These are phyloP conservation scores for Pleurotus eryngii DNA, from an alignment of 768 basidiomycete species.

Conservation along the genomic window DNA sequence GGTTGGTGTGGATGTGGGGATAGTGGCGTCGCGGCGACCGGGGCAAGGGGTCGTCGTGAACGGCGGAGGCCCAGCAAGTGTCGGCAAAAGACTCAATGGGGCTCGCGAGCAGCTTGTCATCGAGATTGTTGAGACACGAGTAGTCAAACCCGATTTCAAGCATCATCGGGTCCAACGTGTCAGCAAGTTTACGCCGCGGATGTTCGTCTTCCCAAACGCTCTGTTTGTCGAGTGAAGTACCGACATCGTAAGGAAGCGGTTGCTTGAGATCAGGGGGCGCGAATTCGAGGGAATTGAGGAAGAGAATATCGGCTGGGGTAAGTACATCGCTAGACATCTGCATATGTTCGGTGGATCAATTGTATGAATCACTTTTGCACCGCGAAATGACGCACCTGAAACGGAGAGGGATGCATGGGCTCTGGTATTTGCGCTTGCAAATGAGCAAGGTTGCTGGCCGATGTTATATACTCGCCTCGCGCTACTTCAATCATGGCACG, in stretches of 20 bases:
- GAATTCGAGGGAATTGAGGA: slow-evolving; percentile 1
- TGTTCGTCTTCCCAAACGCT: slow-evolving; percentile 6
- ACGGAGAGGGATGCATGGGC: neutral
- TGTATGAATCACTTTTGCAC: too few relatives aligned
- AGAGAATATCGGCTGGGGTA: neutral
- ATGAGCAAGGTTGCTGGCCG: neutral
- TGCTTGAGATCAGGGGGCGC: neutral
- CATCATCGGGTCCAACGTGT: slow-evolving; percentile 4
- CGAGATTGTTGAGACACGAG: slow-evolving; percentile 37
- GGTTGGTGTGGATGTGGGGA: neutral
- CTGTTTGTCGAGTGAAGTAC: neutral
- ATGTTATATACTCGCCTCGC: neutral
- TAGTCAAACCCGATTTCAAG: slow-evolving; percentile 35
- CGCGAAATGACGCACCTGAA: neutral
- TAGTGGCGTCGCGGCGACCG: slow-evolving; percentile 1
- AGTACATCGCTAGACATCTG: neutral
- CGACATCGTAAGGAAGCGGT: slow-evolving; percentile 2
- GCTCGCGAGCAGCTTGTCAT: slow-evolving; percentile 36
- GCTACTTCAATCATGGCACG: neutral
- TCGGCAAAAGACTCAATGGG: slow-evolving; percentile 41
- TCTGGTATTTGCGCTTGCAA: slow-evolving; percentile 2
- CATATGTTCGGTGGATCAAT: too few relatives aligned
- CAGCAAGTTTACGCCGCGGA: neutral
- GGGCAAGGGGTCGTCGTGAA: slow-evolving; percentile 22
- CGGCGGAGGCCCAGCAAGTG: slow-evolving; percentile 37